These are phyloP conservation scores for Globisporangium recalcitrans DNA, from an alignment of 352 stramenopile species.

Conservation along the genomic window DNA sequence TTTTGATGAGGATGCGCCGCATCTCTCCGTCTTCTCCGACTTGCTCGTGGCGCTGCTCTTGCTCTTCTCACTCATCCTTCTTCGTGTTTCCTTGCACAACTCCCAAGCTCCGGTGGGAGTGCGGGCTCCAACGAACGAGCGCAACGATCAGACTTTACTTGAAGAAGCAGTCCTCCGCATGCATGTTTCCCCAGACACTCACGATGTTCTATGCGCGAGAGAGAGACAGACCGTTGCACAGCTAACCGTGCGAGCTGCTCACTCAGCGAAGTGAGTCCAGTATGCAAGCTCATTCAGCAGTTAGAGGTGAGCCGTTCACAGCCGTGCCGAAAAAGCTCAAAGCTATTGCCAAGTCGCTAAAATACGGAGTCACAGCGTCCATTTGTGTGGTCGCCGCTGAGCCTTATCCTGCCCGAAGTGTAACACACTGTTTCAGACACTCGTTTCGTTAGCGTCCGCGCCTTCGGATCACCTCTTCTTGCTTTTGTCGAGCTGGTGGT, in stretches of 20 bases:
- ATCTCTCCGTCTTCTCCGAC: background rate
- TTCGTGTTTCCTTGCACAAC: background rate
- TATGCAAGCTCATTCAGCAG: background rate
- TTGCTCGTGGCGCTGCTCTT: conserved; percentile 1
- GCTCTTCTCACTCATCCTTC: background rate
- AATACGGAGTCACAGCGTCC: background rate
- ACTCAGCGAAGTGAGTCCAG: background rate
- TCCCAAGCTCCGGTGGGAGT: background rate
- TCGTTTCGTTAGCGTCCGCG: background rate
- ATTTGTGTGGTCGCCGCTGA: background rate
- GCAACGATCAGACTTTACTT: background rate
- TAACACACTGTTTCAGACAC: background rate
- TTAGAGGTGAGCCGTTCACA: background rate
- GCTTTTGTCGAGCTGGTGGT: background rate
- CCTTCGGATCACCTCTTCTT: too few relatives aligned
- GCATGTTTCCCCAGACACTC: background rate
- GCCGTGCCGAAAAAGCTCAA: background rate
- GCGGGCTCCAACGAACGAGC: background rate
- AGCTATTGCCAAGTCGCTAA: background rate
- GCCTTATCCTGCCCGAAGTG: background rate
- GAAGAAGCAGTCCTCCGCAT: background rate
- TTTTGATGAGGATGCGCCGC: background rate
- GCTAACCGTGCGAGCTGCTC: background rate
- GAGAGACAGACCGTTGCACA: background rate
- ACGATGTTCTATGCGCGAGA: background rate